Base-by-base conservation (phyloP, 305 asterid genomes). In the Salvia sclarea region DNA sequence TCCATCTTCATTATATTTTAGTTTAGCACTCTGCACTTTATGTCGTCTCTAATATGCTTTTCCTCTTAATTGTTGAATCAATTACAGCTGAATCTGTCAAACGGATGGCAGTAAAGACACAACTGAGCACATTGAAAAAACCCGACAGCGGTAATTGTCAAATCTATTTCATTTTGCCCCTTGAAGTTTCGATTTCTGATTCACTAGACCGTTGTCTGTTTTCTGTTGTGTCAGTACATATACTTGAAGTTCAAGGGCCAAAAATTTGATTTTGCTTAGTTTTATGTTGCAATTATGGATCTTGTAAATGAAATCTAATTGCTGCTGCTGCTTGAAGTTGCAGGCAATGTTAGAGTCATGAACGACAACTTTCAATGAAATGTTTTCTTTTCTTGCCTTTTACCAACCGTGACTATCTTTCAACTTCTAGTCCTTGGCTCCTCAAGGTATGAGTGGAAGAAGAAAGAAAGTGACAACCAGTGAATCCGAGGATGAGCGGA, bases 31-130 rank as follows among this genome's bases (percentile, higher is more conserved):
- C 2, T 68, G 66, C 57, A 38, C 11, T 12, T 6, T 41, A 49
- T 54, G 21, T 53, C 43, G 58, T 66, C 28, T 24, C 12, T 49
- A 24, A 50, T 18, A 4, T 63, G 48, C 6, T 17, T 72, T 47
- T 47, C 21, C 33, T 22, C 22, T 45, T 49, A 72, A 62, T 5
- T 49, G 8, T 54, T 44, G 58, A 55, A 67, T 63, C 63, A 64
- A 67, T 70, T 57, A 56, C 85, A 91, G 96, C 92, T 14, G 84
- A 67, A 66, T 55, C 83, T 13, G 78, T 52, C 43, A 87, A 86
- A 60, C 76, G 64, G 81, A 72, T 56, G 77, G 70, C 80, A 12
- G 70, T 57, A 38, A 81, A 74, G 75, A 72, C 81, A 8, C 90
- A 79, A 69, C 80, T 70, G 69, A 78, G 22, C 74, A 20, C 81